Evolutionary conservation across 768 basidiomycete genomes (phyloP).

Genomic region (Podaxis pistillaris): DNA sequence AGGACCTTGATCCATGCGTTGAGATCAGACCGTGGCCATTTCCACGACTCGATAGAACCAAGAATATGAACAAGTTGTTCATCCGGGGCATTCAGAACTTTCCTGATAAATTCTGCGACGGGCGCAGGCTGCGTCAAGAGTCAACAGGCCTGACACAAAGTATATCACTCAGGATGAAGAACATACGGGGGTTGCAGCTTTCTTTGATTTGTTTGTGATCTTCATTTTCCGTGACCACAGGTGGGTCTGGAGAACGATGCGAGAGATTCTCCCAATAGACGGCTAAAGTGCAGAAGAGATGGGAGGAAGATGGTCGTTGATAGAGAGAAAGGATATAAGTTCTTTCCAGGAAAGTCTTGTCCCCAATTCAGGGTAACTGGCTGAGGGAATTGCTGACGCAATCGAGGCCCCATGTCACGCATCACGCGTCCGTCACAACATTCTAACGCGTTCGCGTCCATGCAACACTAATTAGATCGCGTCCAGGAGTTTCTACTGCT

Average conservation of each 20-base stretch:
- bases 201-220: slow-evolving; percentile 85
- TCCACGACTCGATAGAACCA: slow-evolving; percentile 75
- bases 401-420: slow-evolving; percentile 18
- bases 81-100: slow-evolving; percentile 61
- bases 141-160: slow-evolving; percentile 19
- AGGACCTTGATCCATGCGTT: slow-evolving; percentile 96
- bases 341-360: slow-evolving; percentile 5
- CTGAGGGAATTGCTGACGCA: slow-evolving; percentile 33
- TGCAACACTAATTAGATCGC: background rate
- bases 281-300: background rate
- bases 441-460: background rate
- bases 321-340: slow-evolving; percentile 11
- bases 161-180: slow-evolving; percentile 15
- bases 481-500: background rate
- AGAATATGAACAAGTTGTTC: slow-evolving; percentile 73
- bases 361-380: slow-evolving; percentile 13
- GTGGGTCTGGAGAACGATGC: slow-evolving; percentile 35
- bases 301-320: slow-evolving; percentile 6
- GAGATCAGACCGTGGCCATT: slow-evolving; percentile 94
- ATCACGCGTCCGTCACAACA: slow-evolving; percentile 20
- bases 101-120: slow-evolving; percentile 77
- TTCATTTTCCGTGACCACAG: slow-evolving; percentile 70
- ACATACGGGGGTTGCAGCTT: slow-evolving; percentile 73
- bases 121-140: slow-evolving; percentile 60
- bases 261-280: background rate